Percentiles rank a stretch among this genome's conserved stretches.
Evolutionary conservation across 495 filamentous ascomycete genomes (phyloP).

Genomic region (Hyphodiscus hymeniophilus): DNA sequence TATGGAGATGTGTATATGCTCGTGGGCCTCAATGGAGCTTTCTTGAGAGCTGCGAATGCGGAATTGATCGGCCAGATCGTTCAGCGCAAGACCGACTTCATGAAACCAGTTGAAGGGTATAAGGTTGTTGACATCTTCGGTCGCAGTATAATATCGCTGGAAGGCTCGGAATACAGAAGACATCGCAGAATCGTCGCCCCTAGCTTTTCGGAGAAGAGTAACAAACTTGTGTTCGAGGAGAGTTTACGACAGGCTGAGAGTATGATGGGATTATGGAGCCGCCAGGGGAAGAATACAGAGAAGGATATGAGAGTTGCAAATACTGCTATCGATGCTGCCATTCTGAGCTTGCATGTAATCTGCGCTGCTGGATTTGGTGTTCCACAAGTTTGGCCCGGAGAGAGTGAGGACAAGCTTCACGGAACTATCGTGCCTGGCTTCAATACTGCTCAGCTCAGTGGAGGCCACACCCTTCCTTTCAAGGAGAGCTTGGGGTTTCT

Average conservation of each 20-base stretch:
- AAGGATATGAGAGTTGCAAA: constrained; percentile 11
- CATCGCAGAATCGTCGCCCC: constrained; percentile 63
- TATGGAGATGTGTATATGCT: neutral
- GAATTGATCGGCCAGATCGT: constrained; percentile 52
- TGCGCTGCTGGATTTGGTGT: constrained; percentile 28
- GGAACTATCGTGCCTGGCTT: constrained; percentile 29
- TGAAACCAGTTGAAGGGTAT: constrained; percentile 55
- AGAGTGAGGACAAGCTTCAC: constrained; percentile 32
- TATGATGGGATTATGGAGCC: constrained; percentile 12
- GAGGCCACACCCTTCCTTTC: constrained; percentile 53
- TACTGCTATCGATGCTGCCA: constrained; percentile 8
- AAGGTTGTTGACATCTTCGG: constrained; percentile 51
- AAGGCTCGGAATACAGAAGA: constrained; percentile 54
- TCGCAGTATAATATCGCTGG: constrained; percentile 53
- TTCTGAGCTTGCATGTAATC: constrained; percentile 19
- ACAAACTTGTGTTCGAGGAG: constrained; percentile 40
- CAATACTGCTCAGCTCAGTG: constrained; percentile 22
- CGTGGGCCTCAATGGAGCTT: constrained; percentile 30
- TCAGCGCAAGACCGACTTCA: constrained; percentile 52
- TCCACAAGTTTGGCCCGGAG: constrained; percentile 45
- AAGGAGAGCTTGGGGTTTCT: constrained; percentile 11
- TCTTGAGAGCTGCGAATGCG: constrained; percentile 46
- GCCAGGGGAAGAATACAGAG: neutral
- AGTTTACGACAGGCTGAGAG: constrained; percentile 11
- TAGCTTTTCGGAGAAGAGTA: constrained; percentile 66